Percentiles rank a stretch among this genome's conserved stretches.
Conservation (phyloP, 495 filamentous ascomycete species). For the Staphylotrichum longicolle region DNA sequence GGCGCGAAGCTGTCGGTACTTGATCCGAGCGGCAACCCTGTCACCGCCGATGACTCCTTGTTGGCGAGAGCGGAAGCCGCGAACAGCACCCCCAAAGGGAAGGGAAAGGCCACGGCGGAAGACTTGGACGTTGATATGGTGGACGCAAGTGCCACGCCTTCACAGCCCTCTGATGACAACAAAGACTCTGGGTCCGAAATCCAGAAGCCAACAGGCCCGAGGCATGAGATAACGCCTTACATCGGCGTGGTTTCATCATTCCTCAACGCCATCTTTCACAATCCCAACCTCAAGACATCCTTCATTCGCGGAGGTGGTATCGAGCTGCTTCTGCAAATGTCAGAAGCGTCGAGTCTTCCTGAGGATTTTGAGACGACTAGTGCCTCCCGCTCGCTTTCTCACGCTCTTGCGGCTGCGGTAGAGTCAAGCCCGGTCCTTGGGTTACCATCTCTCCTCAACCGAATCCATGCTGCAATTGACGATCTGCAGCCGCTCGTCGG, state of each 20-base stretch:
- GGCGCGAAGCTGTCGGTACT: conserved; percentile 77
- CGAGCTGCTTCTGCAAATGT: conserved; percentile 80
- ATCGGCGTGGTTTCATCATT: conserved; percentile 74
- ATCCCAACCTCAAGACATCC: conserved; percentile 66
- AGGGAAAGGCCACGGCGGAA: conserved; percentile 40
- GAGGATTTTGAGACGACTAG: conserved; percentile 68
- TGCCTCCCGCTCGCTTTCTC: conserved; percentile 63
- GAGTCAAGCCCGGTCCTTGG: conserved; percentile 81
- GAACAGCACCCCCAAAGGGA: conserved; percentile 32
- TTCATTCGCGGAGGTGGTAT: conserved; percentile 79
- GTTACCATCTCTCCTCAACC: conserved; percentile 72
- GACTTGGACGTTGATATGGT: conserved; percentile 59
- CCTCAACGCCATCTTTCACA: conserved; percentile 72
- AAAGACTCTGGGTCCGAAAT: conserved; percentile 5
- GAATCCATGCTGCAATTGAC: conserved; percentile 66
- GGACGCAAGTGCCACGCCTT: conserved; percentile 39
- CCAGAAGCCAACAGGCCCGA: conserved; percentile 1
- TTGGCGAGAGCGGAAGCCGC: conserved; percentile 20
- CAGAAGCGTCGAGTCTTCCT: conserved; percentile 71
- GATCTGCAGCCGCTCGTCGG: conserved; percentile 62
- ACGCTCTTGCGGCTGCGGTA: conserved; percentile 73
- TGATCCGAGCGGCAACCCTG: conserved; percentile 47
- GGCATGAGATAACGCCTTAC: conserved; percentile 56
- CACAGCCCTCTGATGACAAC: conserved; percentile 10
- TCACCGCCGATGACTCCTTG: conserved; percentile 49